Evolutionary conservation across 306 rosid genomes (phyloP), one percentile per base, ranked within the genome.

Genomic region (Oxytropis ochrocephala): DNA sequence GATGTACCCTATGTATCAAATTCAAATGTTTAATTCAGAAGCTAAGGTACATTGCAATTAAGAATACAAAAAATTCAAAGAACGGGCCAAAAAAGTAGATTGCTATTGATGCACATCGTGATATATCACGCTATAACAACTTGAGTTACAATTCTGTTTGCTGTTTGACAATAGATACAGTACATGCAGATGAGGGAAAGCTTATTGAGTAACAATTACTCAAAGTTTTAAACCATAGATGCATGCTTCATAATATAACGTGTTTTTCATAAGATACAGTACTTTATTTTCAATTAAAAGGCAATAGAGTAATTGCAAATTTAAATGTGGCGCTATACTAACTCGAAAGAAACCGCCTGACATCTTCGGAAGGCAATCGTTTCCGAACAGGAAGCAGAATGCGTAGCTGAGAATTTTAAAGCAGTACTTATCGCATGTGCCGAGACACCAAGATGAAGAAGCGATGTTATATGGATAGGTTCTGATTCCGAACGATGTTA

Each of bases 311-410:
- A 17, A 24, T 19, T 18, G 35, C 1, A 16, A 42, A 55, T 55
- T 51, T 5, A 73, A 14, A 61, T 32, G 35, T 17, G 11, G 5
- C 17, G 33, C 8, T 12, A 21, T 54, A 52, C 89, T 80, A 46
- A 95, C 97, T 75, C 99, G 88, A 68, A 95, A 95, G 74, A 95
- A 95, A 30, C 99, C 99, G 51, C 99, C 99, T 19, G 99, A 91
- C 99, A 95, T 95, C 66, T 90, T 84, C 44, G 56, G 71, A 81
- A 10, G 73, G 68, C 36, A 70, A 81, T 82, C 77, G 82, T 66
- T 85, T 68, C 70, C 2, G 79, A 53, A 59, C 41, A 48, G 67
- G 78, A 72, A 60, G 55, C 11, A 64, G 56, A 49, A 64, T 55
- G 75, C 6, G 74, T 4, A 35, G 50, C 53, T n/a, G 56, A 53